A percentile compares a stretch with the other conserved stretches of the same genome.
Conservation (phyloP, 225 moss, liverwort and hornwort genomes). For the Rhytidiadelphus loreus region DNA sequence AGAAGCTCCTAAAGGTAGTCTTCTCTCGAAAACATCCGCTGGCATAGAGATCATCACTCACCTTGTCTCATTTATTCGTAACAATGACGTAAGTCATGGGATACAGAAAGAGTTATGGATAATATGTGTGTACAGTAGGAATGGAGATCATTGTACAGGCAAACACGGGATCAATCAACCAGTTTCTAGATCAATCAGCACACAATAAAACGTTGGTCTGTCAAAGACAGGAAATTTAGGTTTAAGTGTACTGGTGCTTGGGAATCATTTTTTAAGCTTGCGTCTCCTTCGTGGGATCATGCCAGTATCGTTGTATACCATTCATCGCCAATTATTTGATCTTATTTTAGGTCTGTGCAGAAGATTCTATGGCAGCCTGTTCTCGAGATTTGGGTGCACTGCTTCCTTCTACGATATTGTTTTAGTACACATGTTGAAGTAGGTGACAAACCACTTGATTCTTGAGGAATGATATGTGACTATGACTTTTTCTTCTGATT, state of each 20-base stretch:
- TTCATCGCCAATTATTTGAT: background rate
- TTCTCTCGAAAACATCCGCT: constrained; percentile 37
- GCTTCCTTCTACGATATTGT: background rate
- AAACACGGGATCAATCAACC: background rate
- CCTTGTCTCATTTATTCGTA: background rate
- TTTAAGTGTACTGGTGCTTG: background rate
- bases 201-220: background rate
- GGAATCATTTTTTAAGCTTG: background rate
- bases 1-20: constrained; percentile 58
- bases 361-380: background rate
- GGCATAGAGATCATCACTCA: constrained; percentile 13
- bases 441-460: constrained; percentile 2
- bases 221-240: background rate
- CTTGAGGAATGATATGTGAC: constrained; percentile 30
- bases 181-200: background rate
- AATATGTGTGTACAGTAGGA: constrained; percentile 12
- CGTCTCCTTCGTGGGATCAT: background rate
- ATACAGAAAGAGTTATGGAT: constrained; percentile 13
- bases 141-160: constrained; percentile 15
- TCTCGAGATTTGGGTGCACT: background rate
- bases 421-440: background rate
- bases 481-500: constrained; percentile 20
- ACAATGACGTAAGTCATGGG: constrained; percentile 21
- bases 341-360: constrained; percentile 4
- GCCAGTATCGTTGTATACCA: background rate